Evolutionary conservation across 2,329 filamentous ascomycete species (phyloP).

Genomic region (Clarireedia monteithiana): DNA sequence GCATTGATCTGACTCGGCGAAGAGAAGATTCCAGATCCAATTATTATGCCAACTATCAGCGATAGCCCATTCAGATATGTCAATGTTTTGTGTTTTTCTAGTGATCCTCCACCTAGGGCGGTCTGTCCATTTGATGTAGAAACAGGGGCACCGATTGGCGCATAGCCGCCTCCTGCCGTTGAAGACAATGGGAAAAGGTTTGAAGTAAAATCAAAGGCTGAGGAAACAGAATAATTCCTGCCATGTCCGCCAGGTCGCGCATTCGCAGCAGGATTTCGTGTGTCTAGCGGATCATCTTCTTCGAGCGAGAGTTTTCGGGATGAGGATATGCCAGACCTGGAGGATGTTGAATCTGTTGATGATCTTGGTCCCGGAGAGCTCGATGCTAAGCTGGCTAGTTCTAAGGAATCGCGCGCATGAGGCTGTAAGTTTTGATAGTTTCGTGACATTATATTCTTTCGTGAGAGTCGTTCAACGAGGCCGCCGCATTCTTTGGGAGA

Average conservation of each 20-base stretch:
- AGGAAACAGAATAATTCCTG: conserved; percentile 83
- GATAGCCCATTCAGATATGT: conserved; percentile 92
- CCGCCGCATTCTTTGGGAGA: conserved; percentile 5
- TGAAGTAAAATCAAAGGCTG: conserved; percentile 90
- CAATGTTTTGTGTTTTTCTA: conserved; percentile 93
- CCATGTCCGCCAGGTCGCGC: conserved; percentile 34
- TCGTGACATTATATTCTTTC: conserved; percentile 24
- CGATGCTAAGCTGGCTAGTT: conserved; percentile 90
- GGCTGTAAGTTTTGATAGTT: conserved; percentile 24
- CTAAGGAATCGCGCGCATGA: conserved; percentile 73
- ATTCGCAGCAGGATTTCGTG: conserved; percentile 44
- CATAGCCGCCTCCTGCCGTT: conserved; percentile 65
- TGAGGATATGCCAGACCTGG: conserved; percentile 80
- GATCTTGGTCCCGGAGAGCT: conserved; percentile 60
- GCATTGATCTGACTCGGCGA: conserved; percentile 87
- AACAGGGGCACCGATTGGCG: conserved; percentile 72
- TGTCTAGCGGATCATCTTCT: conserved; percentile 71
- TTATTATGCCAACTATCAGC: conserved; percentile 85
- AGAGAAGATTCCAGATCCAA: conserved; percentile 94
- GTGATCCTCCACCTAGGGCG: conserved; percentile 61
- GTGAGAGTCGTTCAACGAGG: conserved; percentile 2
- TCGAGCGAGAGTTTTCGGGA: conserved; percentile 85
- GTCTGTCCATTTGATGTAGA: conserved; percentile 46
- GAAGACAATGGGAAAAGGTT: conserved; percentile 90
- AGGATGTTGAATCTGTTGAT: conserved; percentile 64